These are phyloP conservation scores for Globisporangium abappressorium DNA, from an alignment of 352 stramenopile genomes.

Conservation along the genomic window DNA sequence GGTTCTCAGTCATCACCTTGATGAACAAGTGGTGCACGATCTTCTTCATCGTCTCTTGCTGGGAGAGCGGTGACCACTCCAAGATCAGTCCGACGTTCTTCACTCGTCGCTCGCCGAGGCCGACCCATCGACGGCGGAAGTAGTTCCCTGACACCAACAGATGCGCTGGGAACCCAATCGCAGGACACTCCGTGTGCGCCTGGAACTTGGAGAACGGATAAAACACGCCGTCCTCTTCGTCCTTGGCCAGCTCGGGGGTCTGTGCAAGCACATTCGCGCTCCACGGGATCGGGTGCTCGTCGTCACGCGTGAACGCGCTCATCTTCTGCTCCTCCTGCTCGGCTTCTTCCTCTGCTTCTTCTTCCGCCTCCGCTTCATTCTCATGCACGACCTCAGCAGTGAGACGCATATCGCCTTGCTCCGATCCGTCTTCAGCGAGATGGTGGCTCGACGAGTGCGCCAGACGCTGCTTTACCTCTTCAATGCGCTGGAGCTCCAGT, in stretches of 20 bases:
- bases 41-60: conserved; percentile 75
- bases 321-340: conserved; percentile 91
- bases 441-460: conserved; percentile 49
- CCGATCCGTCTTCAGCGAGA: conserved; percentile 40
- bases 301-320: conserved; percentile 88
- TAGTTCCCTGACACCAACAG: conserved; percentile 88
- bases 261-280: conserved; percentile 39
- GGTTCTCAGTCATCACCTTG: conserved; percentile 33
- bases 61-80: conserved; percentile 77
- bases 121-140: conserved; percentile 86
- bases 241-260: conserved; percentile 9
- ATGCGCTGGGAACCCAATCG: conserved; percentile 63
- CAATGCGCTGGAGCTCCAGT: conserved; percentile 48
- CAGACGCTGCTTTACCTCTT: conserved; percentile 57
- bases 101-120: conserved; percentile 78
- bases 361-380: conserved; percentile 85
- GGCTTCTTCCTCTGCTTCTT: conserved; percentile 87
- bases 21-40: conserved; percentile 66
- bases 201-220: conserved; percentile 80
- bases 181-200: conserved; percentile 64
- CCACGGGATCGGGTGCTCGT: conserved; percentile 88
- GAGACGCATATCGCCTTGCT: conserved; percentile 72
- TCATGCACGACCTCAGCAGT: conserved; percentile 89
- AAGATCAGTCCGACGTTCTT: conserved; percentile 89
- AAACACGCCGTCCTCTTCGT: conserved; percentile 63